Evolutionary conservation across 495 filamentous ascomycete species (phyloP).

Genomic region (Aspergillus campestris): DNA sequence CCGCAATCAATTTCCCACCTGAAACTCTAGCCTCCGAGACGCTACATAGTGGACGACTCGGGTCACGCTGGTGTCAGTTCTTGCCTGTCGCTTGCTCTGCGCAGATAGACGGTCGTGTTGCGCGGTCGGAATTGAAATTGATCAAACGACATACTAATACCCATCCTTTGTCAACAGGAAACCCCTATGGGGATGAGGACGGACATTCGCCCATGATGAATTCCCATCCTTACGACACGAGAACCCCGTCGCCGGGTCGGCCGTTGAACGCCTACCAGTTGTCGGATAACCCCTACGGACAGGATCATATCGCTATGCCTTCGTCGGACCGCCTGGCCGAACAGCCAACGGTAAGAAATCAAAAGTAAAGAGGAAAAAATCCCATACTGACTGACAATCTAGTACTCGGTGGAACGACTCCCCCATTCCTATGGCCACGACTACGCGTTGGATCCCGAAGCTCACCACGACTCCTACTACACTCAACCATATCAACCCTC

Average conservation of each 20-base stretch:
- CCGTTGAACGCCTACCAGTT: constrained; percentile 61
- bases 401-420: constrained; percentile 77
- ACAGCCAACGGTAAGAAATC: constrained; percentile 58
- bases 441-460: constrained; percentile 70
- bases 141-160: constrained; percentile 7
- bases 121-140: not conserved
- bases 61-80: too few species aligned
- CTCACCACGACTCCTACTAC: constrained; percentile 81
- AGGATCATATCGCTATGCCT: constrained; percentile 59
- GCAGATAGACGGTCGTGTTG: not conserved
- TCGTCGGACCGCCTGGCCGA: constrained; percentile 60
- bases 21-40: constrained; percentile 15
- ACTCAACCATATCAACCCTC: constrained; percentile 68
- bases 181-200: constrained; percentile 51
- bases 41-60: not conserved
- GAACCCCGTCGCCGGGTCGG: constrained; percentile 47
- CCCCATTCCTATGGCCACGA: constrained; percentile 64
- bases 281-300: constrained; percentile 55
- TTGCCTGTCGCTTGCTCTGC: too few species aligned
- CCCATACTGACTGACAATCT: constrained; percentile 8
- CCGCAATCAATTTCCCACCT: constrained; percentile 14
- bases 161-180: constrained; percentile 13
- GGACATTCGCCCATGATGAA: constrained; percentile 46
- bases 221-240: constrained; percentile 45
- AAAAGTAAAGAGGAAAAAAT: not conserved